A percentile compares a stretch with the other conserved stretches of the same genome.
These are phyloP conservation scores for Pythium monospermum DNA, from an alignment of 352 stramenopile genomes.

Conservation along the genomic window DNA sequence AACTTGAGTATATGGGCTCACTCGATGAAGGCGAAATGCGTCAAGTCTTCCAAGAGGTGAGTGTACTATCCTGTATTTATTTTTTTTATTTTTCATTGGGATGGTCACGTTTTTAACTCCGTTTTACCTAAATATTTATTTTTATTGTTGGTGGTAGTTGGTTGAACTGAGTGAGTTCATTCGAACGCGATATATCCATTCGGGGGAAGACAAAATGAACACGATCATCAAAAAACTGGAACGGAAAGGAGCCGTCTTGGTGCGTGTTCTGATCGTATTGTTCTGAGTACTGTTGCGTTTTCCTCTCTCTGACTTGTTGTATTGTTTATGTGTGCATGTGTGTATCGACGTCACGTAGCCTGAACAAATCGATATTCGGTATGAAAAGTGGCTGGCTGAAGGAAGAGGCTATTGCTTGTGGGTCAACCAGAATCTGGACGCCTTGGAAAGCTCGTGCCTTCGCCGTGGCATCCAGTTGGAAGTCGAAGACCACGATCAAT, in stretches of 20 bases:
- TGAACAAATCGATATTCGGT: constrained; percentile 25
- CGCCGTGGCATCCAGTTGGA: too few relatives aligned
- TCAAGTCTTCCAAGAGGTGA: constrained; percentile 18
- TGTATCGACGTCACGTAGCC: constrained; percentile 6
- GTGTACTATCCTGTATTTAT: not conserved
- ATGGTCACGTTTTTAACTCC: not conserved
- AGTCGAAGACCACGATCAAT: too few relatives aligned
- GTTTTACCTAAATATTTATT: not conserved
- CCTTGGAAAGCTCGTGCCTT: constrained; percentile 30
- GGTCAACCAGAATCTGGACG: constrained; percentile 32
- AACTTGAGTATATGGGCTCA: constrained; percentile 16
- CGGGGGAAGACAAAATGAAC: constrained; percentile 73
- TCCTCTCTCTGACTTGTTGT: not conserved
- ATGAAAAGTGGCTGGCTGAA: constrained; percentile 37
- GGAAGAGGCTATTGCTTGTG: constrained; percentile 51
- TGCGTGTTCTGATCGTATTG: constrained; percentile 19
- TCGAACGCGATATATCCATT: constrained; percentile 43
- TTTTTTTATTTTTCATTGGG: not conserved
- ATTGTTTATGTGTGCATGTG: not conserved
- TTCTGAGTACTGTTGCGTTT: not conserved
- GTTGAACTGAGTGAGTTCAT: constrained; percentile 35
- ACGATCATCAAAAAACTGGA: constrained; percentile 40
- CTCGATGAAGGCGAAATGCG: constrained; percentile 27
- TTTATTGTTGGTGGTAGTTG: constrained; percentile 22
- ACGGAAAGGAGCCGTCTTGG: constrained; percentile 33